Evolutionary conservation across 2,329 filamentous ascomycete genomes (phyloP).

Genomic region (Paecilomyces formosus): DNA sequence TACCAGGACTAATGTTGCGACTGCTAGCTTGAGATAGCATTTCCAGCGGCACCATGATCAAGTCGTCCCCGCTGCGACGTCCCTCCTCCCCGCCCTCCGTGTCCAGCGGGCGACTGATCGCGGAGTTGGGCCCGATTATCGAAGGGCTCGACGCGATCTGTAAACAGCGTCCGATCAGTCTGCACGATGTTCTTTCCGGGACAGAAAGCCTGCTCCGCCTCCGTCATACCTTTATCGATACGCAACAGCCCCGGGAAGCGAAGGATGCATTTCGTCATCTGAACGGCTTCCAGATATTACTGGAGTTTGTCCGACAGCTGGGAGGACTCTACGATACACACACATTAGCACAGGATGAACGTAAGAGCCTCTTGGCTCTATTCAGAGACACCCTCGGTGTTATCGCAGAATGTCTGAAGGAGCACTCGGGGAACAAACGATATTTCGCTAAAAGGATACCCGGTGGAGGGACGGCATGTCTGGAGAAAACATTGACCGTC

Average conservation of each 20-base stretch:
- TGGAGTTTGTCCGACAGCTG: slow-evolving; percentile 62
- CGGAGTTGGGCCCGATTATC: slow-evolving; percentile 31
- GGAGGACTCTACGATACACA: slow-evolving; percentile 64
- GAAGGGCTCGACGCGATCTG: slow-evolving; percentile 28
- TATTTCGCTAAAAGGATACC: slow-evolving; percentile 76
- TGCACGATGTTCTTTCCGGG: slow-evolving; percentile 35
- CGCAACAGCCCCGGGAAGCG: slow-evolving; percentile 40
- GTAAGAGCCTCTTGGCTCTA: slow-evolving; percentile 62
- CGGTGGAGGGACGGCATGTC: slow-evolving; percentile 67
- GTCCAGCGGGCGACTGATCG: slow-evolving; percentile 26
- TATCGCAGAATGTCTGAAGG: slow-evolving; percentile 65
- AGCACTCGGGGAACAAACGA: slow-evolving; percentile 76
- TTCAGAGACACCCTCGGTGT: slow-evolving; percentile 52
- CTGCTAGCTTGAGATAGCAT: slow-evolving; percentile 24
- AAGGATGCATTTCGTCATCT: slow-evolving; percentile 81
- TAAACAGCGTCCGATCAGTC: slow-evolving; percentile 18
- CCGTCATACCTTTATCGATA: slow-evolving; percentile 56
- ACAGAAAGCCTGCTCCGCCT: slow-evolving; percentile 56
- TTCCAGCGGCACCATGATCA: slow-evolving; percentile 20
- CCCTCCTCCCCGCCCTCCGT: slow-evolving; percentile 19
- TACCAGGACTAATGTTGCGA: background rate
- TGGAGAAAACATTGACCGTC: slow-evolving; percentile 64
- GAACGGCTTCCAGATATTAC: slow-evolving; percentile 66
- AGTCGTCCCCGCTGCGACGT: slow-evolving; percentile 18
- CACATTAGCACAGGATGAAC: slow-evolving; percentile 52